Percentiles rank a stretch among this genome's conserved stretches.
Conservation (phyloP, 2,329 filamentous ascomycete species). For the Trichoderma koningii region DNA sequence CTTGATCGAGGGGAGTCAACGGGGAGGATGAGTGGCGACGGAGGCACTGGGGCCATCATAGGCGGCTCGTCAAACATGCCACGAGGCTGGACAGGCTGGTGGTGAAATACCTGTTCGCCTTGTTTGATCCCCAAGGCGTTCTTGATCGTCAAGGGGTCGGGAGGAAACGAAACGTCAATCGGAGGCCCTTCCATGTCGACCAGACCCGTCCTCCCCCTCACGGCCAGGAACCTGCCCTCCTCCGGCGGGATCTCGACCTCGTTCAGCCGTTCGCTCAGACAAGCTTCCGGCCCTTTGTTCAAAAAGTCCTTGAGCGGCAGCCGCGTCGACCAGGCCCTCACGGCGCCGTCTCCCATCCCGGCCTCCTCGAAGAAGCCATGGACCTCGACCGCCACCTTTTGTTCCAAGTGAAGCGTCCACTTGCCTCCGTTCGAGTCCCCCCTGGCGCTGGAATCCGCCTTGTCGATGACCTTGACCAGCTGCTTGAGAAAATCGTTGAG, state of each 20-base stretch:
- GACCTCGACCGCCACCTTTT: slow-evolving; percentile 57
- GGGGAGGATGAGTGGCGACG: slow-evolving; percentile 39
- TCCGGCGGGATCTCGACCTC: slow-evolving; percentile 41
- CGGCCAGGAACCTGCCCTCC: slow-evolving; percentile 36
- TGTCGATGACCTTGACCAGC: slow-evolving; percentile 38
- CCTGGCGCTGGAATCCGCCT: slow-evolving; percentile 39
- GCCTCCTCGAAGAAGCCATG: slow-evolving; percentile 58
- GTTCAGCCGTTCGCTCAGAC: slow-evolving; percentile 55
- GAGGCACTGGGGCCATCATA: slow-evolving; percentile 31
- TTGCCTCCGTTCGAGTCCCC: slow-evolving; percentile 39
- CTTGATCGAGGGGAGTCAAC: slow-evolving; percentile 32
- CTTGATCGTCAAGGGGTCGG: slow-evolving; percentile 31
- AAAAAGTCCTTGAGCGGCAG: slow-evolving; percentile 57
- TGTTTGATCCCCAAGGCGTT: slow-evolving; percentile 41
- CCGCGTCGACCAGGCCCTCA: slow-evolving; percentile 55
- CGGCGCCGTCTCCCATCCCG: slow-evolving; percentile 34
- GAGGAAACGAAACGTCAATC: slow-evolving; percentile 21
- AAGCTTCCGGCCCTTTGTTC: slow-evolving; percentile 56
- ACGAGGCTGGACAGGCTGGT: background rate
- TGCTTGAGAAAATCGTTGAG: slow-evolving; percentile 46
- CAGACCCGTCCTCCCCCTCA: slow-evolving; percentile 36
- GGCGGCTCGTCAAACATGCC: background rate
- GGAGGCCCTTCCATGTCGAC: slow-evolving; percentile 29
- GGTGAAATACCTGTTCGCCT: slow-evolving; percentile 9
- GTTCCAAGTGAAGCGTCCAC: slow-evolving; percentile 51